These are phyloP conservation scores for Talaromyces atroroseus DNA, from an alignment of 2,329 filamentous ascomycete genomes.

Conservation along the genomic window DNA sequence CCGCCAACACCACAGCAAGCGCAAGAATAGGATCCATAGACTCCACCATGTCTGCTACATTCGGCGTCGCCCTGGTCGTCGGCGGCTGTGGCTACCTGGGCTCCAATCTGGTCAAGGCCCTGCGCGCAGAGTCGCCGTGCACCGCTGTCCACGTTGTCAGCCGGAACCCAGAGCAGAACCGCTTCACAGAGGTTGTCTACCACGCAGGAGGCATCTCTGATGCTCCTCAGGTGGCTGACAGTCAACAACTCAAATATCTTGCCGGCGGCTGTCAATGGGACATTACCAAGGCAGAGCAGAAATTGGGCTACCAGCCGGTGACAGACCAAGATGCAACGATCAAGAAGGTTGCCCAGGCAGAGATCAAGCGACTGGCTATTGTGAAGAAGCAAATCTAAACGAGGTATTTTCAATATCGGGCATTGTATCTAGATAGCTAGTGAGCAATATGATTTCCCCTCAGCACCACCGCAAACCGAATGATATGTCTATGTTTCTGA, in stretches of 20 bases:
- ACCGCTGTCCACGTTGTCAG: constrained; percentile 7
- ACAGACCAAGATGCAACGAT: constrained; percentile 3
- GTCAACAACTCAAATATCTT: constrained; percentile 3
- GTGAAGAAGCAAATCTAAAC: not conserved
- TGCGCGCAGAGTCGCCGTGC: constrained; percentile 1
- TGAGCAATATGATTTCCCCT: too few relatives aligned
- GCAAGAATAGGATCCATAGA: too few relatives aligned
- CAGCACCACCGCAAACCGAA: too few relatives aligned
- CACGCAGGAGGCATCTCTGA: constrained; percentile 5
- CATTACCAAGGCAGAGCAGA: constrained; percentile 7
- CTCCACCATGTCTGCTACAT: not conserved
- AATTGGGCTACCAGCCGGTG: constrained; percentile 4
- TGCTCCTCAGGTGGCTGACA: not conserved
- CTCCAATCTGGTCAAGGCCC: constrained; percentile 6
- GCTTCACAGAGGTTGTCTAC: constrained; percentile 1
- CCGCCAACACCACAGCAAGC: too few relatives aligned
- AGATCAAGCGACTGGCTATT: constrained; percentile 5
- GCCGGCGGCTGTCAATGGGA: constrained; percentile 8
- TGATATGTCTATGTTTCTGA: too few relatives aligned
- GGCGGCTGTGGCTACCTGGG: constrained; percentile 10
- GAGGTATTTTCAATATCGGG: not conserved
- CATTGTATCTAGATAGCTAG: too few relatives aligned
- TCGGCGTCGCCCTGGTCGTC: constrained; percentile 7
- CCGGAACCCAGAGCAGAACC: not conserved
- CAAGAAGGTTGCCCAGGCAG: not conserved